Base-by-base conservation (phyloP, 768 basidiomycete species). In the Hebeloma cylindrosporum region DNA sequence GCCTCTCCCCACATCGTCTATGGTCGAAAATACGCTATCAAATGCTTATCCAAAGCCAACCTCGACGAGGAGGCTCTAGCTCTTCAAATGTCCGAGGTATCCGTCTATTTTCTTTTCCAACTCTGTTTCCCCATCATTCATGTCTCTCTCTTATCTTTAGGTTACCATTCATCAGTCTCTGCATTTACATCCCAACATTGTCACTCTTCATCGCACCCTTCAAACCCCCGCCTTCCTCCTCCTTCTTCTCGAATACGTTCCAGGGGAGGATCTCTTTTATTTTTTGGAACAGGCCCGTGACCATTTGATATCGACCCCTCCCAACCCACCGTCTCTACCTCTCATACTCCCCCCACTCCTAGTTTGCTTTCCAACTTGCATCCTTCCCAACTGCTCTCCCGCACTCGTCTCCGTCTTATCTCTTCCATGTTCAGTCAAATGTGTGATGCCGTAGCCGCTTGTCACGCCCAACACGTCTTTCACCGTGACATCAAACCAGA, bases 401-500 rank as follows among this genome's bases (percentile, higher is more conserved):
- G 82, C 44, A 87, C 85, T 29, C 87, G 95, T 46, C 80, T 99
- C 21, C 86, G 89, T 11, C 81, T 99, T 54, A 93, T 99, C 59
- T 83, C 93, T 3, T 86, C 89, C 62, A 99, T 99, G 95, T 98
- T 99, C 67, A 74, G 82, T 14, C 96, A 98, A 69, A 99, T 99
- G 95, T 98, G 95, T 62, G 91, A 94, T 52, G 94, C 95, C 32
- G 94, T 99, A 9, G 90, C 91, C 3, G 82, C 87, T 5, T 97
- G 95, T 68, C 95, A 99, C 62, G 84, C 84, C 13, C 82, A 85
- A 50, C 85, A 85, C 27, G 88, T 99, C 50, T 92, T 85, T 61
- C 95, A 99, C 63, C 83, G 95, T 49, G 95, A 99, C 66, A 97
- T 99, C 78, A 99, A 99, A 71, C 95, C 95, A 0, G 95, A 98